phyloP scores from a whole-genome alignment of 1,284 basidiomycete species.

The Phellopilus nigrolimitatus region DNA sequence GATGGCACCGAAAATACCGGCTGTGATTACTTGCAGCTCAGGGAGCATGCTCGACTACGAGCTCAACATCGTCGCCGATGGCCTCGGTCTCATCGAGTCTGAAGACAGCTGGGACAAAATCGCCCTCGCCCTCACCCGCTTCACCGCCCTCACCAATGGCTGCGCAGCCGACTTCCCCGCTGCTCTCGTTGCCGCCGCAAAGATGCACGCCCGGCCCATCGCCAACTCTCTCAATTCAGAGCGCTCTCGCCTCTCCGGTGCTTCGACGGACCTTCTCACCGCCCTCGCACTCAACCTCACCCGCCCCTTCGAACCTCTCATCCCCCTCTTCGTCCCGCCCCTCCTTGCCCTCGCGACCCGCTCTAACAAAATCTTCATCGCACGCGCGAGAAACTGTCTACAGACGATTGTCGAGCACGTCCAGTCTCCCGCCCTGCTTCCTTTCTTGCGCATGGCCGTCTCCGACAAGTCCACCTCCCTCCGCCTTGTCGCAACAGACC shows the following conservation, averaged over 20 bases:
- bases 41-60: constrained; percentile 25
- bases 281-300: constrained; percentile 54
- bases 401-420: constrained; percentile 61
- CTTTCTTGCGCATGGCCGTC: constrained; percentile 55
- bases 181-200: constrained; percentile 52
- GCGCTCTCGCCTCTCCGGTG: constrained; percentile 69
- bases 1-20: constrained; percentile 25
- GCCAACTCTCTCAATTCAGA: constrained; percentile 67
- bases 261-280: constrained; percentile 61
- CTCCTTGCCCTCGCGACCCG: constrained; percentile 66
- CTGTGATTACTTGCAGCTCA: constrained; percentile 19
- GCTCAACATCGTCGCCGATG: constrained; percentile 38
- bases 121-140: constrained; percentile 43
- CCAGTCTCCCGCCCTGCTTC: constrained; percentile 62
- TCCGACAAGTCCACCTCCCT: constrained; percentile 65
- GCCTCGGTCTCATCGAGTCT: constrained; percentile 58
- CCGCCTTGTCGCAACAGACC: constrained; percentile 60
- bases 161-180: constrained; percentile 51
- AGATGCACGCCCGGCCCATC: constrained; percentile 52
- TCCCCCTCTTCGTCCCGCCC: constrained; percentile 63
- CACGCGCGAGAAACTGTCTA: constrained; percentile 59
- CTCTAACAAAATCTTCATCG: constrained; percentile 78
- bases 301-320: constrained; percentile 61
- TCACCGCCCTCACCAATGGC: constrained; percentile 54
- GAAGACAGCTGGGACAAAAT: constrained; percentile 86